Base-by-base conservation (phyloP, 2,329 filamentous ascomycete genomes). In the Fusarium subtropicale region DNA sequence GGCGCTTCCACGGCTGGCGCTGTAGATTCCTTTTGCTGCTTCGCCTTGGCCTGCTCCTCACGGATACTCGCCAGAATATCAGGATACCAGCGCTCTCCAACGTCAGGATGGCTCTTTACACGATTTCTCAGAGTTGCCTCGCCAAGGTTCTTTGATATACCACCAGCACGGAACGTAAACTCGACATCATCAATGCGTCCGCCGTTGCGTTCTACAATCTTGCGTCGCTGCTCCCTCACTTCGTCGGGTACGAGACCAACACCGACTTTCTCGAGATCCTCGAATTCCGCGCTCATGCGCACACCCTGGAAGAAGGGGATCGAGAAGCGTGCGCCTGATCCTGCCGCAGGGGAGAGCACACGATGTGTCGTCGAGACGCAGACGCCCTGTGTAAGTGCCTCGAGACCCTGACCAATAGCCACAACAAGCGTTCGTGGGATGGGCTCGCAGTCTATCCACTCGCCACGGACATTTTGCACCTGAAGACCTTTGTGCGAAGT, bases 301-400 rank as follows among this genome's bases (percentile, higher is more conserved):
- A 97, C 92, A 24, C 93, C 93, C 78, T 96, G 93, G 82, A 97
- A 97, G 81, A 97, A 97, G 0, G 93, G 93, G 48, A 97, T 91
- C 10, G 89, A 92, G 81, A 90, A 95, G 56, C 93, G 84, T 33
- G 93, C 84, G 6, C 92, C 93, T 12, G 86, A 82, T 15, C 92
- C 92, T 10, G 88, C 87, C 2, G 82, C 76, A 0, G 93, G 93
- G 31, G 88, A 91, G n/a, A 96, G 83, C 36, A 97, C 93, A 12
- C 93, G 86, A 79, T 97, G 93, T 41, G 93, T 96, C 4, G 93
- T 97, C 66, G 88, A 87, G 69, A 91, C 89, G 77, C 93, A 96
- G 4, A 96, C 93, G 33, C 93, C 93, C 66, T 88, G 88, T 22
- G 93, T 97, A 70, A 97, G 81, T 7, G 93, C 93, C 82, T 97